These are phyloP conservation scores for Ganoderma sinense DNA, from an alignment of 1,284 basidiomycete genomes.

Conservation along the genomic window DNA sequence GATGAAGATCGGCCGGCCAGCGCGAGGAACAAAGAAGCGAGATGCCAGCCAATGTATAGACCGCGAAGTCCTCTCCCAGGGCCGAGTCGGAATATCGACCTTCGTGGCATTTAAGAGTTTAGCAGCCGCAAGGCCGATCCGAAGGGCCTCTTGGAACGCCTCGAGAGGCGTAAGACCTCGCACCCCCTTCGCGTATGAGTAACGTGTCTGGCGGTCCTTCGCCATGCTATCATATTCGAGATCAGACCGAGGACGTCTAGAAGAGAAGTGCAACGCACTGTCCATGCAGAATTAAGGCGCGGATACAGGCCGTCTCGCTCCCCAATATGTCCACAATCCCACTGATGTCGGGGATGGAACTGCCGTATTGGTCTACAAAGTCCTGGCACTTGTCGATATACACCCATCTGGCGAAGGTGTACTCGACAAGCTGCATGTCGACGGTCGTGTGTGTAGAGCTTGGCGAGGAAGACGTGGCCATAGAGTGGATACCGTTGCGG, in stretches of 20 bases:
- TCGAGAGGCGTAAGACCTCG: neutral
- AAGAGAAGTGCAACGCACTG: neutral
- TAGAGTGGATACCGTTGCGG: neutral
- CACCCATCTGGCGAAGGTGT: neutral
- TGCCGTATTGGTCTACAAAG: neutral
- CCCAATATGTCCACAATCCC: neutral
- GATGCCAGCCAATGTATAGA: neutral
- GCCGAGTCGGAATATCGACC: neutral
- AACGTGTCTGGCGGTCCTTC: neutral
- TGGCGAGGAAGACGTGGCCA: neutral
- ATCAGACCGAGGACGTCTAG: neutral
- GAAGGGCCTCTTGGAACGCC: neutral
- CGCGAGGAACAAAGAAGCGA: neutral
- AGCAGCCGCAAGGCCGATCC: neutral
- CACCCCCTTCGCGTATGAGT: neutral
- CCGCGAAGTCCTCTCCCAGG: neutral
- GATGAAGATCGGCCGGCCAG: neutral
- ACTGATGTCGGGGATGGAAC: neutral
- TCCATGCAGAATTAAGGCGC: conserved; percentile 5
- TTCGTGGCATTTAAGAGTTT: neutral
- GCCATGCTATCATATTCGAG: neutral
- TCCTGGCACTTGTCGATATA: neutral
- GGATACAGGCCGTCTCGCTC: neutral
- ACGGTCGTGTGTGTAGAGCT: neutral
- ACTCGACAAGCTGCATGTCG: neutral